phyloP scores from a whole-genome alignment of 805 yeast species.

The Saturnispora galanensis region DNA sequence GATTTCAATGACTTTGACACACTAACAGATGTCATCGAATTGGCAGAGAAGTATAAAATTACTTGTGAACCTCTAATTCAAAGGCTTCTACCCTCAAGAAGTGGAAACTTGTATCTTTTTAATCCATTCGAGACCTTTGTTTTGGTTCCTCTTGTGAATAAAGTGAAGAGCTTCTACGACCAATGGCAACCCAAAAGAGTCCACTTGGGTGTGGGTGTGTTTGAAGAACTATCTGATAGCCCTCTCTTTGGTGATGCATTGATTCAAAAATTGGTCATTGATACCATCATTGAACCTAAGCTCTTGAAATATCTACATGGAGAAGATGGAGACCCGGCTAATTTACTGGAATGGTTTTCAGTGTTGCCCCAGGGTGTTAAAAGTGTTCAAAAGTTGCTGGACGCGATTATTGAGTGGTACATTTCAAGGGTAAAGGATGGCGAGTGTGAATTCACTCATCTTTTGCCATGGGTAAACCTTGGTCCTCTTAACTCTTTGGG shows the following conservation, averaged over 20 bases:
- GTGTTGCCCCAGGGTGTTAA: not conserved
- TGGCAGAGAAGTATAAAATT: slow-evolving; percentile 4
- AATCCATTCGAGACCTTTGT: slow-evolving; percentile 5
- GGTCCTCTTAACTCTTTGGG: too few species aligned
- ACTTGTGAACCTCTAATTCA: slow-evolving; percentile 4
- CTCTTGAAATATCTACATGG: slow-evolving; percentile 3
- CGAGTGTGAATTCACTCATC: not conserved
- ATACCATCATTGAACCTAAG: slow-evolving; percentile 1
- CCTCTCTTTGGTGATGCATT: not conserved
- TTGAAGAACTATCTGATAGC: slow-evolving; percentile 26
- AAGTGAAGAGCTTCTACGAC: slow-evolving; percentile 2
- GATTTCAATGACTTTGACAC: slow-evolving; percentile 27
- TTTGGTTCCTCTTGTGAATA: slow-evolving; percentile 6
- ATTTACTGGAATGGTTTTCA: slow-evolving; percentile 4
- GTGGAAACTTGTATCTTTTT: not conserved
- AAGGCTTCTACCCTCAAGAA: not conserved
- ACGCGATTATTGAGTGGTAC: slow-evolving; percentile 1
- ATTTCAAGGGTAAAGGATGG: not conserved
- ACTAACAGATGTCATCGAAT: slow-evolving; percentile 21
- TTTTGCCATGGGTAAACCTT: too few species aligned
- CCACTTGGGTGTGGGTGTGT: slow-evolving; percentile 15
- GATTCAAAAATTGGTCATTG: not conserved
- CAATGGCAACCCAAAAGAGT: slow-evolving; percentile 5
- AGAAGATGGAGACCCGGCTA: not conserved
- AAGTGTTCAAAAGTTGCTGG: not conserved